Evolutionary conservation across 331 rosid genomes (phyloP).

Genomic region (Dryas integrifolia): DNA sequence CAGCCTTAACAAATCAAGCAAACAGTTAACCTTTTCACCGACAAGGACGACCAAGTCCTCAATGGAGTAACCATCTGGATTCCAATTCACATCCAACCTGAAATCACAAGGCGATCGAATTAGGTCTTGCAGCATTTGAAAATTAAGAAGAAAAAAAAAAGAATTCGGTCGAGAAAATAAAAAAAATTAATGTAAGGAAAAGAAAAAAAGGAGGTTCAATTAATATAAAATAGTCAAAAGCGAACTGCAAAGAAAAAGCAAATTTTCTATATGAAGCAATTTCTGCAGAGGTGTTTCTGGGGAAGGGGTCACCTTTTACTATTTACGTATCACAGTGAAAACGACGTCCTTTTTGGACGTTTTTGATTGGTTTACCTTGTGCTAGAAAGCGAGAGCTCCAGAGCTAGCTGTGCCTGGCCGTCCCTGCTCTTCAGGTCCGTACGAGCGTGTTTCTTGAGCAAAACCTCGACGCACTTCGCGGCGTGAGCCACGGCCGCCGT

Average conservation of each 20-base stretch:
- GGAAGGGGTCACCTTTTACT: constrained; percentile 26
- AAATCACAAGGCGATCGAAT: constrained; percentile 10
- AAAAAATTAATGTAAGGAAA: background rate
- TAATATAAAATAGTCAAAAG: background rate
- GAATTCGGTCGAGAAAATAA: background rate
- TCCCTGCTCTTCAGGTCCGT: constrained; percentile 42
- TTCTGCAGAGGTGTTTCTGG: constrained; percentile 7
- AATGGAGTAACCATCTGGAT: constrained; percentile 30
- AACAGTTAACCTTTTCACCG: constrained; percentile 29
- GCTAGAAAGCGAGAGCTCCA: constrained; percentile 41
- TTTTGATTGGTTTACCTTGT: constrained; percentile 30
- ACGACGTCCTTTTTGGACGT: constrained; percentile 26
- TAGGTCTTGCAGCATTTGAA: background rate
- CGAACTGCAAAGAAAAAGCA: constrained; percentile 15
- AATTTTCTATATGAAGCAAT: constrained; percentile 14
- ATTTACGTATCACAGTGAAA: constrained; percentile 20
- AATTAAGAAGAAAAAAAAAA: background rate
- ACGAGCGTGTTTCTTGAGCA: constrained; percentile 39
- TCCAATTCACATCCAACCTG: constrained; percentile 41
- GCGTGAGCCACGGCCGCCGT: constrained; percentile 42
- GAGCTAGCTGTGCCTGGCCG: constrained; percentile 33
- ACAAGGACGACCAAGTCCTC: constrained; percentile 38
- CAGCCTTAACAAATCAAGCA: background rate
- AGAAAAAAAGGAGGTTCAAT: background rate
- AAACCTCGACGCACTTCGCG: constrained; percentile 34